Conservation (phyloP, 352 stramenopile species). For the Pythium rishiriense region DNA sequence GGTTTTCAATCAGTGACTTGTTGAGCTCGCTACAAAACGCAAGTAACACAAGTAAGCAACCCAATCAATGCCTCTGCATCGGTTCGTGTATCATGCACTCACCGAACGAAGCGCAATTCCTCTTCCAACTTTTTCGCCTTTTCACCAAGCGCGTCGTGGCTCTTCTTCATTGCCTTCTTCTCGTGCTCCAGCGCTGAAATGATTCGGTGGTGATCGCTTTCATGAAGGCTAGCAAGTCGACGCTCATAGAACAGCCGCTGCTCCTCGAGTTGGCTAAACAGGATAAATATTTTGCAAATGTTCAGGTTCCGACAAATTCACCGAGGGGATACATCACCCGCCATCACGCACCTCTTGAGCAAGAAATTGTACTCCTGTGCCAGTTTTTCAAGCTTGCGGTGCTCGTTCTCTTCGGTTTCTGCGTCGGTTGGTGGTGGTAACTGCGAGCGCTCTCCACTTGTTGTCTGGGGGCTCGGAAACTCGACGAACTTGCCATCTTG, state of each 20-base stretch:
- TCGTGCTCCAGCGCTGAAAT: constrained; percentile 70
- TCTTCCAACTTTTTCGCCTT: constrained; percentile 82
- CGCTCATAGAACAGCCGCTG: constrained; percentile 94
- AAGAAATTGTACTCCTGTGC: constrained; percentile 96
- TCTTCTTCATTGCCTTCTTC: constrained; percentile 79
- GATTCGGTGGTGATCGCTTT: constrained; percentile 55
- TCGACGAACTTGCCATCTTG: constrained; percentile 96
- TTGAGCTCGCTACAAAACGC: constrained; percentile 66
- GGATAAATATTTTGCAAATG: background rate
- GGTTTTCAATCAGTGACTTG: constrained; percentile 87
- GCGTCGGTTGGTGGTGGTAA: constrained; percentile 57
- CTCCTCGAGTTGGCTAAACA: constrained; percentile 91
- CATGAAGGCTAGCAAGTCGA: constrained; percentile 55
- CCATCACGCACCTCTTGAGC: constrained; percentile 79
- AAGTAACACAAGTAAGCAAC: background rate
- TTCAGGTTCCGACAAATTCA: background rate
- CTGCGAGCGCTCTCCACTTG: constrained; percentile 72
- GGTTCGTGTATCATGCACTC: background rate
- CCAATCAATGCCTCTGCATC: background rate
- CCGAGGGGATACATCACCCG: background rate
- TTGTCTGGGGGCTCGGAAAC: constrained; percentile 85
- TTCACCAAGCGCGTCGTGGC: constrained; percentile 57
- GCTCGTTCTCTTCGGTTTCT: constrained; percentile 91
- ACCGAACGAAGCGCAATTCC: constrained; percentile 82
- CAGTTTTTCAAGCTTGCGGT: constrained; percentile 95